Conservation (phyloP, 257 asterid species). For the Plantago ovata region DNA sequence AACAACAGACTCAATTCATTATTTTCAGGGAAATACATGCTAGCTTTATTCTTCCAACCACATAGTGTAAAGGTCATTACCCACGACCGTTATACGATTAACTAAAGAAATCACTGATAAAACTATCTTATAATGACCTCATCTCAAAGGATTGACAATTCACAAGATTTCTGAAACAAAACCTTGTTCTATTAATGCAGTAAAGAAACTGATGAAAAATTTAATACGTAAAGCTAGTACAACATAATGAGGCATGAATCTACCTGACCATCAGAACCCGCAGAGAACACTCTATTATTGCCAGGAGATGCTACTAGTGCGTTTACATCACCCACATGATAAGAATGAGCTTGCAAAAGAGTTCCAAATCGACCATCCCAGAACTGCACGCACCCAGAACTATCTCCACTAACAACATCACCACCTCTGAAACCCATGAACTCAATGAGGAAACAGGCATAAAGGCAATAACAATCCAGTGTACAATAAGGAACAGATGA, state of each 20-base stretch:
- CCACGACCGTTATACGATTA: no score
- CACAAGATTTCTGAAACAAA: no score
- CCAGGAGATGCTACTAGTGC: constrained; percentile 85
- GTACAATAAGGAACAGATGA: background rate
- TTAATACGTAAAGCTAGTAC: background rate
- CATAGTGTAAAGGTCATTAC: no score
- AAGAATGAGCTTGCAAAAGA: constrained; percentile 75
- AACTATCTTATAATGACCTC: no score
- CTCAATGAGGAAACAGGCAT: background rate
- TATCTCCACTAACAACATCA: constrained; percentile 71
- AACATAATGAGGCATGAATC: background rate
- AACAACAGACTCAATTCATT: no score
- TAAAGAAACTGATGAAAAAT: background rate
- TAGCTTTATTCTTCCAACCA: no score
- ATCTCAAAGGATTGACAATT: no score
- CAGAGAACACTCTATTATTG: constrained; percentile 83
- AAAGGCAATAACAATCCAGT: background rate
- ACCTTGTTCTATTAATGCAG: background rate
- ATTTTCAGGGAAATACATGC: no score
- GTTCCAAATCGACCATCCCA: constrained; percentile 93
- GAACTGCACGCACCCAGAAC: constrained; percentile 85
- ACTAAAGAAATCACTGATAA: no score
- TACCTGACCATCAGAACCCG: constrained; percentile 99
- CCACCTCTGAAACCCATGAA: constrained; percentile 42
- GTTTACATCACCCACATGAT: constrained; percentile 88